Base-by-base conservation (phyloP, 108 stramenopile species). In the Chaetoceros muelleri region DNA sequence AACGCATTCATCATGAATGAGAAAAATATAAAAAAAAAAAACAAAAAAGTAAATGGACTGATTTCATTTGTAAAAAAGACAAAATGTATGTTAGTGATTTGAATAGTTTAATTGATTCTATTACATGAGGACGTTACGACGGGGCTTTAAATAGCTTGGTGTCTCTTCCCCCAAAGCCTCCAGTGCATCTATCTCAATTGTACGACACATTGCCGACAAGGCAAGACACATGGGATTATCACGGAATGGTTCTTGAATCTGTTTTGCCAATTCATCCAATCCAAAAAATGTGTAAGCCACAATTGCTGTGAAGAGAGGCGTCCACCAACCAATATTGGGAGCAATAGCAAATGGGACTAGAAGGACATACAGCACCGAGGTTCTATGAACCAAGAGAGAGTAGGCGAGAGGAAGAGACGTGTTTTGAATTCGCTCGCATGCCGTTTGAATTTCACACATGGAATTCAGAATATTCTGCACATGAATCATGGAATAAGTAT, bases 181-280 rank as follows among this genome's bases (percentile, higher is more conserved):
- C 18, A 24, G 21, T n/a, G 47, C 59, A 50, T 60, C 49, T 19
- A 60, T 50, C 30, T 60, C 59, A 26, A 60, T 50, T 44, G 59
- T 60, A 2, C 59, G 59, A 30, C 59, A 50, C 59, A 60, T 60
- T 18, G 59, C 59, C 16, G 59, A 50, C 5, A 60, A 25, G 20
- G 59, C 59, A 1, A 60, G 30, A 18, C 48, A 49, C 26, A 48
- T 24, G 1, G 59, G 48, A 48, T 60, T 28, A 50, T 60, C 59
- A 2, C 59, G 20, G 19, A 60, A 60, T 3, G 59, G 59, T 50
- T 60, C 59, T 50, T 60, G 59, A 50, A 60, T 60, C n/a, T 60
- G 48, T 10, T 46, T 44, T 27, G 59, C 59, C 3, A 60, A 26
- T 50, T 60, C 48, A 50, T 60, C 59, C 2, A 60, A 28, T n/a